A percentile compares a stretch with the other conserved stretches of the same genome.
Evolutionary conservation across 371 early-diverging fungal species (phyloP).

Genomic region (Apophysomyces trapeziformis): DNA sequence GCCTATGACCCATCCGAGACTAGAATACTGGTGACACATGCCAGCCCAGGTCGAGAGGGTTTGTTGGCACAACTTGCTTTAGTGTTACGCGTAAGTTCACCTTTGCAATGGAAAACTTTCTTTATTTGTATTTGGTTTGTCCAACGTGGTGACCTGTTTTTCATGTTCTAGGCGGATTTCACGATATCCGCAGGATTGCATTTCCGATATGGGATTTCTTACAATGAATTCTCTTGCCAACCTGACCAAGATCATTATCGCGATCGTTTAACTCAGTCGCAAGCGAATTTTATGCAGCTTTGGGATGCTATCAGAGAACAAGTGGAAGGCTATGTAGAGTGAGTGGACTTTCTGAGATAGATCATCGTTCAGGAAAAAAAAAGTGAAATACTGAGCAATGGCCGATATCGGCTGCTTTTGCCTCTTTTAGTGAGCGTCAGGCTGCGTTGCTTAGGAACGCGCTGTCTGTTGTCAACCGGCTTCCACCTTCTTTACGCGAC

Average conservation of each 20-base stretch:
- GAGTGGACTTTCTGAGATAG: slow-evolving; percentile 16
- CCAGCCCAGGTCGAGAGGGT: slow-evolving; percentile 69
- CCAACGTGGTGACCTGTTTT: background rate
- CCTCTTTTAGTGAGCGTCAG: slow-evolving; percentile 52
- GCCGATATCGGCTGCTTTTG: background rate
- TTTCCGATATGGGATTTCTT: slow-evolving; percentile 72
- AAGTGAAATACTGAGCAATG: background rate
- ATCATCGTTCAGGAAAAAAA: background rate
- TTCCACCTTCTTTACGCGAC: slow-evolving; percentile 44
- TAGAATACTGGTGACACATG: slow-evolving; percentile 64
- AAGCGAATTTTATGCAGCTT: slow-evolving; percentile 59
- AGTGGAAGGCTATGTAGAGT: slow-evolving; percentile 65
- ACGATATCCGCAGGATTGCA: slow-evolving; percentile 72
- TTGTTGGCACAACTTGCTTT: slow-evolving; percentile 68
- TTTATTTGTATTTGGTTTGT: too few species aligned
- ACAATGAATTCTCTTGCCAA: slow-evolving; percentile 70
- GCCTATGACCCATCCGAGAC: slow-evolving; percentile 63
- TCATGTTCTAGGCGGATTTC: slow-evolving; percentile 58
- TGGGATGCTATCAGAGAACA: slow-evolving; percentile 65
- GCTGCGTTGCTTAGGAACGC: slow-evolving; percentile 57
- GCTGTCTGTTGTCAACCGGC: slow-evolving; percentile 58
- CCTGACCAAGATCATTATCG: slow-evolving; percentile 65
- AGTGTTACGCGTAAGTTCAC: slow-evolving; percentile 51
- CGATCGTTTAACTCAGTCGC: slow-evolving; percentile 59
- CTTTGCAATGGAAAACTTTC: background rate